A percentile compares a stretch with the other conserved stretches of the same genome.
Conservation (phyloP, 805 yeast species). For the Suhomyces kilbournensis region DNA sequence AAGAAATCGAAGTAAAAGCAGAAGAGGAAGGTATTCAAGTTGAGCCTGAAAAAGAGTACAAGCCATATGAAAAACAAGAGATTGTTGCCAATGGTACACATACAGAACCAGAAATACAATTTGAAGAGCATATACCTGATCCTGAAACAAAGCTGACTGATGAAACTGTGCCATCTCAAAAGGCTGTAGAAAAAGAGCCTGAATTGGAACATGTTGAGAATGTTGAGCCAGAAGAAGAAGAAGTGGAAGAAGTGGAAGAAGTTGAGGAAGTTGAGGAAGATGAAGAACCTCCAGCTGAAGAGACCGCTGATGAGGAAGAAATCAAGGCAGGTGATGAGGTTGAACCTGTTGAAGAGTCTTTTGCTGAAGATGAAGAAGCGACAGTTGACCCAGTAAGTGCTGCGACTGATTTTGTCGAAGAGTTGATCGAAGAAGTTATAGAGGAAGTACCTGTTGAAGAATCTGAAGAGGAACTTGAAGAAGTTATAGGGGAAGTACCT, state of each 20-base stretch:
- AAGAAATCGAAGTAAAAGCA: not conserved
- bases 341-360: not conserved
- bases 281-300: slow-evolving; percentile 7
- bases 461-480: not conserved
- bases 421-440: slow-evolving; percentile 3
- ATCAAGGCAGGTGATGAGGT: not conserved
- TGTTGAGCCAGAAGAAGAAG: not conserved
- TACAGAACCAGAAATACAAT: not conserved
- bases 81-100: not conserved
- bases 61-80: not conserved
- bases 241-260: not conserved
- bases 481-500: slow-evolving; percentile 3
- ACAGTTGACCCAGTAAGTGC: not conserved
- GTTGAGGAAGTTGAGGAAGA: slow-evolving; percentile 1
- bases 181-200: not conserved
- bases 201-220: not conserved
- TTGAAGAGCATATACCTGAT: not conserved
- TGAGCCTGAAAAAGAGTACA: not conserved
- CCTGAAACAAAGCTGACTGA: not conserved
- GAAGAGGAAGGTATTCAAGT: not conserved
- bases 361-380: slow-evolving; percentile 1
- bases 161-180: not conserved
- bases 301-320: not conserved
- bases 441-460: slow-evolving; percentile 4
- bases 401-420: not conserved